A percentile compares a stretch with the other conserved stretches of the same genome.
Conservation (phyloP, 352 stramenopile genomes). For the Halophytophthora batemanensis region DNA sequence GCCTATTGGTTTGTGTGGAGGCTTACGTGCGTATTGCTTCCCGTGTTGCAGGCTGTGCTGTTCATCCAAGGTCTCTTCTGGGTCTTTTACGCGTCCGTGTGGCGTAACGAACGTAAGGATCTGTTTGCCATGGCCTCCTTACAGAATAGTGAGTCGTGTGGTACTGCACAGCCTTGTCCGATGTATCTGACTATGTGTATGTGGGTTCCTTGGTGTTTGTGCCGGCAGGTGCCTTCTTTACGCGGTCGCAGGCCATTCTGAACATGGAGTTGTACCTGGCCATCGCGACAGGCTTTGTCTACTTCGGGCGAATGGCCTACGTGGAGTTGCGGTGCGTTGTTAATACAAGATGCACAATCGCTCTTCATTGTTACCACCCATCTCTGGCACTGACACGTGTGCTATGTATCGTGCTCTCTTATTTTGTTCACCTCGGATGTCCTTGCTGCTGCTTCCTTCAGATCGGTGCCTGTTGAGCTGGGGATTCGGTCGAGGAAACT, state of each 20-base stretch:
- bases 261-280: conserved; percentile 83
- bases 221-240: conserved; percentile 69
- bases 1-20: not conserved
- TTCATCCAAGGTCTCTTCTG: conserved; percentile 66
- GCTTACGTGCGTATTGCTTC: not conserved
- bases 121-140: not conserved
- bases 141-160: not conserved
- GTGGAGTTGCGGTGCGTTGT: conserved; percentile 58
- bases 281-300: conserved; percentile 72
- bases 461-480: conserved; percentile 78
- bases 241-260: conserved; percentile 67
- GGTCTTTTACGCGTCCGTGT: conserved; percentile 76
- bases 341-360: not conserved
- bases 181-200: not conserved
- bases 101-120: conserved; percentile 63
- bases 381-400: not conserved
- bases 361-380: no score
- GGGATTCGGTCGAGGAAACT: conserved; percentile 81
- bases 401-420: not conserved
- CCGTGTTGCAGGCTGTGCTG: conserved; percentile 42
- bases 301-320: conserved; percentile 80
- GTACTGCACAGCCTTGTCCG: not conserved
- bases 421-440: no score
- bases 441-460: conserved; percentile 15
- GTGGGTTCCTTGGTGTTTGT: not conserved